Evolutionary conservation across 2,329 filamentous ascomycete genomes (phyloP), one percentile per base, ranked within the genome.

Genomic region (Didymella segeticola): DNA sequence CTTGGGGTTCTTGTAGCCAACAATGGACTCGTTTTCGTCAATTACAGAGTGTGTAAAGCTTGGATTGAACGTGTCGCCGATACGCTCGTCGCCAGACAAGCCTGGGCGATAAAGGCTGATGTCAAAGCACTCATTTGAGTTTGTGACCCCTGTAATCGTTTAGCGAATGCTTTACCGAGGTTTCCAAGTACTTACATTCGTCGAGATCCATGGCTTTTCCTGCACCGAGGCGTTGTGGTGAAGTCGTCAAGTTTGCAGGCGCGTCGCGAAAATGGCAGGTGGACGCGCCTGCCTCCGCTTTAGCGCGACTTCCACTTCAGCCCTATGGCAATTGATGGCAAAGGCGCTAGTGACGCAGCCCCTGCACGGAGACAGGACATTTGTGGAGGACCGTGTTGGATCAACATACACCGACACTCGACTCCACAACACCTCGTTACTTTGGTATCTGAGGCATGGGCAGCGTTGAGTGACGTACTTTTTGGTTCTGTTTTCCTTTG

Each of bases 1-100:
- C 60, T 86, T 86, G 49, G 96, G 82, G 47, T 86, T 86, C 71
- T 91, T 88, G 80, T 97, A 96, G 30, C 93, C 93, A 66, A 96
- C 93, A 60, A 98, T 93, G 25, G 83, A 84, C 75, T 99, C 92
- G 8, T 95, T 88, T n/a, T 98, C 89, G 67, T 91, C 91, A 64
- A 98, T 97, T 60, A 99, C 89, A 1, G 91, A 81, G 75, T 98
- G 96, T 15, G 93, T 97, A 73, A 93, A 96, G 69, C 85, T 84
- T 0, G 95, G 96, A 56, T 90, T 83, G 75, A 99, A 98, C 23
- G 84, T 63, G 88, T 77, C 26, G 83, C 85, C 83, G 69, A 60
- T 62, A 45, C 57, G 66, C 54, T 65, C 51, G 10, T 64, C 56
- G 52, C 62, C 41, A 29, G 58, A 47, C 36, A 38, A 56, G 47